Conservation (phyloP, 2,329 filamentous ascomycete species). For the Claviceps sp. region DNA sequence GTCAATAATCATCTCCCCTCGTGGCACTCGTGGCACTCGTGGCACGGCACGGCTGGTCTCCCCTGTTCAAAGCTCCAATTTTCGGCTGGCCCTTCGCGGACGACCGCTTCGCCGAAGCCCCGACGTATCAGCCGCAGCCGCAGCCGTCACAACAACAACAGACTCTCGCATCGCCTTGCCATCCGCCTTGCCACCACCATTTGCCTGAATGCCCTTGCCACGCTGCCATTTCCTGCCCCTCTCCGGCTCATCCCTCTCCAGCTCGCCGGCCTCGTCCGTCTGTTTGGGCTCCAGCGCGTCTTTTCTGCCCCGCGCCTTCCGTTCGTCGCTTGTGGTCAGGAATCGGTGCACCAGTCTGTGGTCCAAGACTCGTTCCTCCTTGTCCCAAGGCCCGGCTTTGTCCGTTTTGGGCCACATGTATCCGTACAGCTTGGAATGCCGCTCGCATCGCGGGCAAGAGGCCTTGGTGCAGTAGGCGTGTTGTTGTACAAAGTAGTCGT, state of each 20-base stretch:
- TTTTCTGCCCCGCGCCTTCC: slow-evolving; percentile 32
- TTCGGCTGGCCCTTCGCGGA: slow-evolving; percentile 20
- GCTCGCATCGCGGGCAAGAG: slow-evolving; percentile 83
- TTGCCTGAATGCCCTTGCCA: slow-evolving; percentile 8
- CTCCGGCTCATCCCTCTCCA: slow-evolving; percentile 5
- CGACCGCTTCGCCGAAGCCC: slow-evolving; percentile 22
- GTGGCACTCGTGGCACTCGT: too few species aligned
- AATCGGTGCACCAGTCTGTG: slow-evolving; percentile 83
- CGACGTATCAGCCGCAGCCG: slow-evolving; percentile 2
- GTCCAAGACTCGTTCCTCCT: slow-evolving; percentile 60
- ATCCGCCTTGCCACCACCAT: neutral
- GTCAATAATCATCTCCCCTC: too few species aligned
- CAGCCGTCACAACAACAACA: neutral
- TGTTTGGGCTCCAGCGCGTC: slow-evolving; percentile 13
- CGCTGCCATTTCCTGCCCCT: slow-evolving; percentile 1
- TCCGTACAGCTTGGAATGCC: slow-evolving; percentile 90
- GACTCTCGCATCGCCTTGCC: neutral
- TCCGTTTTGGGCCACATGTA: slow-evolving; percentile 95
- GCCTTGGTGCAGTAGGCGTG: slow-evolving; percentile 79
- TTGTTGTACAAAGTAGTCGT: slow-evolving; percentile 69
- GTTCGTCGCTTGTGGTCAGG: slow-evolving; percentile 56
- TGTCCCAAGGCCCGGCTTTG: slow-evolving; percentile 59
- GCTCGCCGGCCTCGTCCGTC: slow-evolving; percentile 15
- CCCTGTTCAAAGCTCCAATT: slow-evolving; percentile 7
- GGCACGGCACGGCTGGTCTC: too few species aligned